Percentiles rank a stretch among this genome's conserved stretches.
Conservation (phyloP, 2,329 filamentous ascomycete genomes). For the Onygena corvina region DNA sequence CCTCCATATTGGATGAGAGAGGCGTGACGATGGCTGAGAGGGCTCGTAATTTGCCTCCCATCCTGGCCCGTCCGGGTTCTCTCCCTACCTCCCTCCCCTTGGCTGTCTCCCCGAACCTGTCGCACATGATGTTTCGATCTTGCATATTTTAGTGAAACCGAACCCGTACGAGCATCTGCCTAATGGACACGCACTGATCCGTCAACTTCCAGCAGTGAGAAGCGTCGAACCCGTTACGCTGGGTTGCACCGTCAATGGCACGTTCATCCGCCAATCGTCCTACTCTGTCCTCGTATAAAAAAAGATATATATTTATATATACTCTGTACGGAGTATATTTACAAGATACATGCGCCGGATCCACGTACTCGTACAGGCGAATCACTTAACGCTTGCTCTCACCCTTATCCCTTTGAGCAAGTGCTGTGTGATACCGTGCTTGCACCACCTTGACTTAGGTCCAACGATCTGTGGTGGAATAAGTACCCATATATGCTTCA, state of each 20-base stretch:
- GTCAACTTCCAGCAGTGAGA: neutral
- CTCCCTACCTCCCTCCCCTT: neutral
- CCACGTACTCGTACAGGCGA: no score
- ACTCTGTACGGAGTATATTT: no score
- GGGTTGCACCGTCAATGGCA: constrained; percentile 3
- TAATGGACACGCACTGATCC: neutral
- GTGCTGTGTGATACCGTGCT: neutral
- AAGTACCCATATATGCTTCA: neutral
- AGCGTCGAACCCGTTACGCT: constrained; percentile 2
- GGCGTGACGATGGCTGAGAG: neutral
- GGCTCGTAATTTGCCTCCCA: neutral
- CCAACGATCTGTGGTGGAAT: neutral
- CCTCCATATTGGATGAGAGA: neutral
- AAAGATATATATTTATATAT: neutral
- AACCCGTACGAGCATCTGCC: neutral
- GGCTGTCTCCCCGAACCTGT: constrained; percentile 1
- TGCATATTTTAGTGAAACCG: constrained; percentile 6
- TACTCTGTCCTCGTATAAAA: neutral
- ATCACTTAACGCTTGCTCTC: neutral
- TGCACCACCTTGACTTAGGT: neutral
- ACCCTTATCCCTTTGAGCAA: no score
- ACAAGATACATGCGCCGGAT: no score
- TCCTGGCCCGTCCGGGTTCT: constrained; percentile 1
- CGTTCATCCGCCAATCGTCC: neutral
- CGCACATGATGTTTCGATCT: constrained; percentile 6